Evolutionary conservation across 1,284 basidiomycete species (phyloP), one percentile per base, ranked within the genome.

Genomic region (Dichomitus squalens): DNA sequence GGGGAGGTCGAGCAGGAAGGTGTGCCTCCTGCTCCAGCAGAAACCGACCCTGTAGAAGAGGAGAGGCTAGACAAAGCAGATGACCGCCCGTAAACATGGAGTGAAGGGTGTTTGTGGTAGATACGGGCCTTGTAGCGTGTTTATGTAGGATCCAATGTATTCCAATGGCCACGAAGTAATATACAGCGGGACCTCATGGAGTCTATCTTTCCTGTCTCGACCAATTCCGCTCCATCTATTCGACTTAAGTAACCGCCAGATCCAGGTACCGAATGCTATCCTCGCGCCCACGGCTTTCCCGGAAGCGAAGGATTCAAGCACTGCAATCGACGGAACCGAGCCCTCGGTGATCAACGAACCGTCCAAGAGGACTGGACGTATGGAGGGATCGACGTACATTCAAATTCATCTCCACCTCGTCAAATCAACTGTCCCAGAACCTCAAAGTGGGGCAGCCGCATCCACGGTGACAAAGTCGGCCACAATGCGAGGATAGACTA

Each of bases 401-500:
- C 29, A 39, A 39, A 39, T 39, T 39, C 35, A 16, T 16, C 12
- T 7, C 41, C 25, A n/a, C 25, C 7, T 21, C 29, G 18, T 20
- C 44, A 34, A 20, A 14, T 29, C 29, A 31, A 21, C 27, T 43
- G 41, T 44, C 2, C 41, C 25, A 27, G n/a, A 29, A 29, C 25
- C 25, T 27, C 41, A 9, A 8, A 36, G 3, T 7, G 48, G 18
- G 3, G 48, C 25, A 4, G 27, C 36, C 35, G 7, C 16, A 25
- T 50, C 49, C 0, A 14, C 23, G 25, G 36, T 23, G 9, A 83
- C 66, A 65, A 83, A 85, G 20, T 73, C 64, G 31, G 68, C 71
- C 27, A 87, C 73, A 34, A 87, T 71, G n/a, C 75, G 68, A 18
- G 82, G 70, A 65, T 82, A 90, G 41, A 67, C 64, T 18, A 74